Evolutionary conservation across 2,329 filamentous ascomycete species (phyloP).

Genomic region (Aspergillus quadrilineatus): DNA sequence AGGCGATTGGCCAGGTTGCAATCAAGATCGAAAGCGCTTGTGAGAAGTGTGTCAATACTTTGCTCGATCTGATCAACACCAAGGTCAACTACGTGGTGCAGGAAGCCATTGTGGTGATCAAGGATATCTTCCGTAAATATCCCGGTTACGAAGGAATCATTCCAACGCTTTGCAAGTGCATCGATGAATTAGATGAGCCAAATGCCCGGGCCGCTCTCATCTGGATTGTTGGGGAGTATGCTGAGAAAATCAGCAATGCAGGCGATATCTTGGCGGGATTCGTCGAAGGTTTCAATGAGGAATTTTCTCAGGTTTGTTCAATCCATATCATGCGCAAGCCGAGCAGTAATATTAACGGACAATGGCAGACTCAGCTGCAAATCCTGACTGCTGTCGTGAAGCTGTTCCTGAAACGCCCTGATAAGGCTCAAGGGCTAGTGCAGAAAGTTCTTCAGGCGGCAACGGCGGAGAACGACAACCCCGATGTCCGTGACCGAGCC

Average conservation of each 20-base stretch:
- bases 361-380: conserved; percentile 83
- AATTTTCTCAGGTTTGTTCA: conserved; percentile 78
- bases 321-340: neutral
- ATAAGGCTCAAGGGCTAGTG: conserved; percentile 84
- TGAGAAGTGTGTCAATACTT: conserved; percentile 90
- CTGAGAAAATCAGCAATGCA: conserved; percentile 99
- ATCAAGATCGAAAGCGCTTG: conserved; percentile 97
- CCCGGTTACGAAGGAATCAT: conserved; percentile 98
- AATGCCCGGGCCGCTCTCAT: conserved; percentile 87
- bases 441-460: conserved; percentile 92
- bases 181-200: conserved; percentile 94
- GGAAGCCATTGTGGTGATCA: conserved; percentile 97
- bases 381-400: conserved; percentile 97
- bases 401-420: conserved; percentile 93
- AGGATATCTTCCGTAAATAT: conserved; percentile 96
- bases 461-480: conserved; percentile 94
- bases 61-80: conserved; percentile 90
- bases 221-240: conserved; percentile 99
- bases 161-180: conserved; percentile 90
- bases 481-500: conserved; percentile 92
- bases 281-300: conserved; percentile 90
- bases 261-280: conserved; percentile 89
- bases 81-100: conserved; percentile 99
- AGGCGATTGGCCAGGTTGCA: conserved; percentile 94
- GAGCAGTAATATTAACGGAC: conserved; percentile 11